Percentiles rank a stretch among this genome's conserved stretches.
phyloP scores from a whole-genome alignment of 257 asterid species.

The Echium plantagineum region DNA sequence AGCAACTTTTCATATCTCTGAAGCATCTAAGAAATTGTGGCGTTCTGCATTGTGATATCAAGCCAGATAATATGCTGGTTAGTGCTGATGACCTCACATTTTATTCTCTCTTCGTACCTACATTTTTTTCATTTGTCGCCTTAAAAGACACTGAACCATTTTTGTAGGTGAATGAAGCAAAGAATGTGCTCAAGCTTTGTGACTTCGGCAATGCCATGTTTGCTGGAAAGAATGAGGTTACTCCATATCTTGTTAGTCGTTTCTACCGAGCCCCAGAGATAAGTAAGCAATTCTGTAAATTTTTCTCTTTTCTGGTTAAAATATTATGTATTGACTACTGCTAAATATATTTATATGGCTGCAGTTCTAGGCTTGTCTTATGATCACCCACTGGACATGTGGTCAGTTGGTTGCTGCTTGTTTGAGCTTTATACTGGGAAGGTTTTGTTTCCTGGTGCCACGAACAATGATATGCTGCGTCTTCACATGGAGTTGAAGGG shows the following conservation, averaged over 20 bases:
- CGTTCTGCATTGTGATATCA: conserved; percentile 96
- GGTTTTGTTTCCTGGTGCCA: conserved; percentile 85
- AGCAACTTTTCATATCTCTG: conserved; percentile 89
- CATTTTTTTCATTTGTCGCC: neutral
- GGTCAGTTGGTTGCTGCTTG: conserved; percentile 99
- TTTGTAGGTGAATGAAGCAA: conserved; percentile 82
- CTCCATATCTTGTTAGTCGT: conserved; percentile 98
- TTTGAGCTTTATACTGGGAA: conserved; percentile 93
- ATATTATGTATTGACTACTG: conserved; percentile 1
- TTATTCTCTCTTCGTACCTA: neutral
- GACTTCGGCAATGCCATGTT: conserved; percentile 99
- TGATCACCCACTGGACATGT: conserved; percentile 94
- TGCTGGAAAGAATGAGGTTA: conserved; percentile 97
- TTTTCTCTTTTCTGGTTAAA: conserved; percentile 1
- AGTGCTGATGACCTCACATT: conserved; percentile 14
- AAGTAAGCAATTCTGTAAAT: conserved; percentile 40
- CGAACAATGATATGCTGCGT: conserved; percentile 98
- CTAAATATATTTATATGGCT: conserved; percentile 7
- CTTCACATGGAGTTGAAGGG: conserved; percentile 97
- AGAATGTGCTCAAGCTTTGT: conserved; percentile 83
- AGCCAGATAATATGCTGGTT: conserved; percentile 99
- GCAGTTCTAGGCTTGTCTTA: conserved; percentile 85
- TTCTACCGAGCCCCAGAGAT: conserved; percentile 99
- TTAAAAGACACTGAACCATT: neutral
- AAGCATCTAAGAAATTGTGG: conserved; percentile 92